Evolutionary conservation across 768 basidiomycete genomes (phyloP).

Genomic region (Kwoniella dendrophila): DNA sequence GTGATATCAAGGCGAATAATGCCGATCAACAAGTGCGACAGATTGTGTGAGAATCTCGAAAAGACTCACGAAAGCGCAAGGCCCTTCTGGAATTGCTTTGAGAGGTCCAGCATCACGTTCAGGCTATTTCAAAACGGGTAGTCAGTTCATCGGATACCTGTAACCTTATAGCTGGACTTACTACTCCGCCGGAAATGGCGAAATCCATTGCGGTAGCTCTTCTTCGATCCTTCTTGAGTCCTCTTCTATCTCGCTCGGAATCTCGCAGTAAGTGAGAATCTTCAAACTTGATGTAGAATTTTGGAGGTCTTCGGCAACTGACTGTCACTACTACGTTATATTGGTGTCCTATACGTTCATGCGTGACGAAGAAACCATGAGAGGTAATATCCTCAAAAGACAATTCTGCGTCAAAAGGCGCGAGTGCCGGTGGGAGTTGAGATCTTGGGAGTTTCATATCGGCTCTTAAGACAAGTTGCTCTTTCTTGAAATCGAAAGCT

Average conservation of each 20-base stretch:
- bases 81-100: conserved; percentile 44
- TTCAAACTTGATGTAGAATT: conserved; percentile 43
- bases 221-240: conserved; percentile 20
- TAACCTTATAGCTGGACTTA: conserved; percentile 18
- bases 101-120: conserved; percentile 43
- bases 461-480: conserved; percentile 36
- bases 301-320: conserved; percentile 44
- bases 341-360: neutral
- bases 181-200: conserved; percentile 24
- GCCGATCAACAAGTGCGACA: too few species aligned
- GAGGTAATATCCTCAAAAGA: conserved; percentile 49
- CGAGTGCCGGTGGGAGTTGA: conserved; percentile 35
- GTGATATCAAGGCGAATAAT: too few species aligned
- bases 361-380: conserved; percentile 36
- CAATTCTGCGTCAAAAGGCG: conserved; percentile 45
- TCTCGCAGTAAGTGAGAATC: conserved; percentile 18
- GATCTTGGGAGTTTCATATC: conserved; percentile 18
- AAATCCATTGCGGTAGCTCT: conserved; percentile 51
- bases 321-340: conserved; percentile 44
- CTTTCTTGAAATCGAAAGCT: conserved; percentile 43
- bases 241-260: neutral
- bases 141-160: neutral
- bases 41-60: neutral
- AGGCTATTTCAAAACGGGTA: conserved; percentile 25
- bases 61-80: conserved; percentile 45